Evolutionary conservation across 2,329 filamentous ascomycete species (phyloP).

Genomic region (Phialocephala sp.): DNA sequence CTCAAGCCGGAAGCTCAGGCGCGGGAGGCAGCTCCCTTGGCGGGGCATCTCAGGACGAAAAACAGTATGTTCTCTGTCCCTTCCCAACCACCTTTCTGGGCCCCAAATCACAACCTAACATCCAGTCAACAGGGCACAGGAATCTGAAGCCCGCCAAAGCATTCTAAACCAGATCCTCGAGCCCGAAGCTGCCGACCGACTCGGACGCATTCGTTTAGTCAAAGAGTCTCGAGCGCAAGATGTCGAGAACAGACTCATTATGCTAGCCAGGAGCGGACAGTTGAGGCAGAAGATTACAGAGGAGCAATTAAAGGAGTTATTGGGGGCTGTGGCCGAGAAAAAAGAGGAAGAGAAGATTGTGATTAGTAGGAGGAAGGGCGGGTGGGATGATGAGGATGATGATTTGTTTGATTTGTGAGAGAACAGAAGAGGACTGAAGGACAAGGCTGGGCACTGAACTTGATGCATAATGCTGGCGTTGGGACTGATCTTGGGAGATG

Average conservation of each 20-base stretch:
- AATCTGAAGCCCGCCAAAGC: constrained; percentile 72
- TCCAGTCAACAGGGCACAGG: constrained; percentile 48
- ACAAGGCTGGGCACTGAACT: neutral
- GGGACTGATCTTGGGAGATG: neutral
- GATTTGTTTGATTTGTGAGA: constrained; percentile 68
- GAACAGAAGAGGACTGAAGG: neutral
- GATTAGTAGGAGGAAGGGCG: constrained; percentile 80
- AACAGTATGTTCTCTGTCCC: constrained; percentile 54
- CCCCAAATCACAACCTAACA: constrained; percentile 7
- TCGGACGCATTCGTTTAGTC: constrained; percentile 93
- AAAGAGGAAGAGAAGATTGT: constrained; percentile 83
- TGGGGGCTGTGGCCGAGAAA: constrained; percentile 83
- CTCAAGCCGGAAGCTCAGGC: constrained; percentile 62
- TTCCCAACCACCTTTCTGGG: neutral
- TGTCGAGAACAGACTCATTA: constrained; percentile 91
- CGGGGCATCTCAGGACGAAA: constrained; percentile 61
- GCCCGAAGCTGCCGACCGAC: constrained; percentile 89
- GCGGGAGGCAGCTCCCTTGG: constrained; percentile 53
- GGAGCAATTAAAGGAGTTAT: constrained; percentile 88
- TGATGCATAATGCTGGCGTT: constrained; percentile 14
- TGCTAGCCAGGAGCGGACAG: constrained; percentile 87
- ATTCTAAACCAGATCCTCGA: constrained; percentile 93
- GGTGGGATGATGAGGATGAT: constrained; percentile 84
- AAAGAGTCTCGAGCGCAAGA: constrained; percentile 90
- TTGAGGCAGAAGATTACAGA: constrained; percentile 88